Evolutionary conservation across 1,139 yeast genomes (phyloP).

Genomic region (Sugiyamaella grinbergsii): DNA sequence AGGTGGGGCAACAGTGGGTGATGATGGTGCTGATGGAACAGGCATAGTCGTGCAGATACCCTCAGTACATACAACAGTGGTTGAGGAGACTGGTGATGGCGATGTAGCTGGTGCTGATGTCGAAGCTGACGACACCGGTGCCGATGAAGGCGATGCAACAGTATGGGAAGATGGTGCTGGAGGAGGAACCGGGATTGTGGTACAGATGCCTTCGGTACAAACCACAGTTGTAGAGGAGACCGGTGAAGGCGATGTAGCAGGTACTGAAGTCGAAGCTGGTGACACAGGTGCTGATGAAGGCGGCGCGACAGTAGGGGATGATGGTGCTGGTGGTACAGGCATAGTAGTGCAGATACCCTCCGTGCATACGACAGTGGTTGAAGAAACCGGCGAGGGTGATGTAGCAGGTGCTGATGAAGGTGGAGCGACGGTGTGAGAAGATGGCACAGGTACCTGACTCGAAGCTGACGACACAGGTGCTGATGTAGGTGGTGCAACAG

Average conservation of each 20-base stretch:
- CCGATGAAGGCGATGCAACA: conserved; percentile 1
- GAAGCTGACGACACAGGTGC: conserved; percentile 1
- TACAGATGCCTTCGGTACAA: conserved; percentile 18
- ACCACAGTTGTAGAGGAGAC: conserved; percentile 7
- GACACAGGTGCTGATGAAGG: conserved; percentile 1
- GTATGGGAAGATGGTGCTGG: background rate
- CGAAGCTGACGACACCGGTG: background rate
- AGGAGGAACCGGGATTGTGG: conserved; percentile 18
- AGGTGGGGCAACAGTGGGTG: background rate
- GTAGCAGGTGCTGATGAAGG: background rate
- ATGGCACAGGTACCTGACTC: no score
- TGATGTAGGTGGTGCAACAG: background rate
- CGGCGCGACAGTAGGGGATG: conserved; percentile 9
- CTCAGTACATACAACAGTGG: conserved; percentile 13
- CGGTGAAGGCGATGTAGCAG: conserved; percentile 2
- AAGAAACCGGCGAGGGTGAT: background rate
- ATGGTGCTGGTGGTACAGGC: background rate
- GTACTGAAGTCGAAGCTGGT: conserved; percentile 3
- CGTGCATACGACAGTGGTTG: background rate
- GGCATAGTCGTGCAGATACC: conserved; percentile 17
- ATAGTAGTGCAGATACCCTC: conserved; percentile 16
- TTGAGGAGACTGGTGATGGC: background rate
- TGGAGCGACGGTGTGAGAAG: background rate
- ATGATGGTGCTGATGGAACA: background rate
- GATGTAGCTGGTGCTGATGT: background rate